These are phyloP conservation scores for Eruca vesicaria DNA, from an alignment of 441 rosid genomes.

Conservation along the genomic window DNA sequence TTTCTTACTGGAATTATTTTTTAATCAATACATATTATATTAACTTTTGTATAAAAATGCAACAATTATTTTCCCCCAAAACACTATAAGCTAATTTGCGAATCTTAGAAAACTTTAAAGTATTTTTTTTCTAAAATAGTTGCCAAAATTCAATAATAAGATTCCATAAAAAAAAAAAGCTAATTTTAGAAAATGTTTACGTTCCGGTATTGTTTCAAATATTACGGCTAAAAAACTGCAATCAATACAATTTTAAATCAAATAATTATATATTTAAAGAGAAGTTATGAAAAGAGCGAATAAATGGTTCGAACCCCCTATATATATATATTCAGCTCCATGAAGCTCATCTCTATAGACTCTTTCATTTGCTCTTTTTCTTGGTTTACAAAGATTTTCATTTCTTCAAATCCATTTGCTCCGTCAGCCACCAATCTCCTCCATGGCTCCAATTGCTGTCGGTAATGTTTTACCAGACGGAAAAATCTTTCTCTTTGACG, in stretches of 20 bases:
- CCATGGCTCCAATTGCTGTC: conserved; percentile 84
- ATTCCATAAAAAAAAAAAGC: not conserved
- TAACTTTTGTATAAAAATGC: not conserved
- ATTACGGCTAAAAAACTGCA: not conserved
- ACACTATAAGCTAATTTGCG: not conserved
- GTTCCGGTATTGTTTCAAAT: not conserved
- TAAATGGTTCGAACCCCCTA: not conserved
- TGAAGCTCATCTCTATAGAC: not conserved
- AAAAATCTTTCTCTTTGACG: conserved; percentile 71
- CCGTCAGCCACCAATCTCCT: not conserved
- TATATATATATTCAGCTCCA: not conserved
- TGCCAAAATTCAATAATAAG: not conserved
- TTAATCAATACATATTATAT: too few relatives aligned
- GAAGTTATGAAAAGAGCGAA: not conserved
- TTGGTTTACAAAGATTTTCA: not conserved
- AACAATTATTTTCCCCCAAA: not conserved
- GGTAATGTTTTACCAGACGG: conserved; percentile 78
- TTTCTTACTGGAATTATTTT: not conserved
- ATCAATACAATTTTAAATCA: not conserved
- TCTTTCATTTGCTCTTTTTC: not conserved
- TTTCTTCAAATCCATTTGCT: not conserved
- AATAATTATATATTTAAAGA: not conserved
- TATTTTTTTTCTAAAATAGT: not conserved
- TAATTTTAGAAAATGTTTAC: not conserved
- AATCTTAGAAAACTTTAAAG: not conserved